These are phyloP conservation scores for Gastrolobium villosum DNA, from an alignment of 306 rosid species.

Conservation along the genomic window DNA sequence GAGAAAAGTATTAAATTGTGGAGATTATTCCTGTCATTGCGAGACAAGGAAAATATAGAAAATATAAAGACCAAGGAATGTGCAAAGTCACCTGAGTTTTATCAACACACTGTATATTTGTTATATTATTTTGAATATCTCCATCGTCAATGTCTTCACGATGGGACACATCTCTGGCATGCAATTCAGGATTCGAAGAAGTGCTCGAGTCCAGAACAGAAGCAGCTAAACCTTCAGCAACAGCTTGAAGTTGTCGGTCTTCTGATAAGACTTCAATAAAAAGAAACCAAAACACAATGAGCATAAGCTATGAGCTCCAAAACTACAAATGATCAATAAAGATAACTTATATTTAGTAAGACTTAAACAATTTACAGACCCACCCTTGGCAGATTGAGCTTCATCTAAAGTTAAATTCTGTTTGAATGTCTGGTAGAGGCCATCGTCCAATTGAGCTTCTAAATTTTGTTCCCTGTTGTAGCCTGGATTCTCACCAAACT, in stretches of 20 bases:
- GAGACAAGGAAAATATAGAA: constrained; percentile 1
- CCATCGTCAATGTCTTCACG: constrained; percentile 51
- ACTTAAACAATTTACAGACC: constrained; percentile 54
- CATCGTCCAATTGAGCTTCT: constrained; percentile 60
- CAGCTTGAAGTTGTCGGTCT: constrained; percentile 93
- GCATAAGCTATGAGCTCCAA: constrained; percentile 22
- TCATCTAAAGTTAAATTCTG: constrained; percentile 64
- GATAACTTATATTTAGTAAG: constrained; percentile 1
- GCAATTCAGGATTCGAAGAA: constrained; percentile 61
- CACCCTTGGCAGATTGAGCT: constrained; percentile 64
- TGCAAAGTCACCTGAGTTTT: constrained; percentile 60
- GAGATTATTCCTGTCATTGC: constrained; percentile 11
- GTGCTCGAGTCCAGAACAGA: constrained; percentile 72
- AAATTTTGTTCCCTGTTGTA: constrained; percentile 58
- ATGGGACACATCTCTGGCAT: constrained; percentile 54
- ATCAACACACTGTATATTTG: constrained; percentile 52
- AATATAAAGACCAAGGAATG: constrained; percentile 19
- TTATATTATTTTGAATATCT: constrained; percentile 53
- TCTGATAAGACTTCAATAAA: constrained; percentile 62
- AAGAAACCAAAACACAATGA: constrained; percentile 43
- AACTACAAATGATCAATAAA: constrained; percentile 37
- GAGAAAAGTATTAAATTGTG: constrained; percentile 26
- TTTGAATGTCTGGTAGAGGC: constrained; percentile 58
- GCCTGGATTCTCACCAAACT: constrained; percentile 62
- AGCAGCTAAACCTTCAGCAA: constrained; percentile 94